Conservation (phyloP, 2,329 filamentous ascomycete species). For the Colletotrichum simmondsii region DNA sequence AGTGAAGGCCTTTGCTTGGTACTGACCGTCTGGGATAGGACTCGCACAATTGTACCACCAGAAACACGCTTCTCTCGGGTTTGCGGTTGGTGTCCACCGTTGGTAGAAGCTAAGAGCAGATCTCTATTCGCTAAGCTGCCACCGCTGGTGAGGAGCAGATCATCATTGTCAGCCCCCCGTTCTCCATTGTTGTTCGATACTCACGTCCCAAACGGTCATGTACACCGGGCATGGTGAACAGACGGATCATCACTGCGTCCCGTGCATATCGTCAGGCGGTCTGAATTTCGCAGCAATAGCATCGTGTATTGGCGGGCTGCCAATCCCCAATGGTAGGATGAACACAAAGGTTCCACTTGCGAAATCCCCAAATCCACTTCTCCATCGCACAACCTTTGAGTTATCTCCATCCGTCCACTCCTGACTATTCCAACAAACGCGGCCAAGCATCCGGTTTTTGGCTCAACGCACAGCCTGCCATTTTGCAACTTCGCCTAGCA, state of each 20-base stretch:
- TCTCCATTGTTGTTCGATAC: not conserved
- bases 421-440: slow-evolving; percentile 7
- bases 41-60: not conserved
- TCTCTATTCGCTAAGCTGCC: slow-evolving; percentile 3
- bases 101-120: not conserved
- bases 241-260: slow-evolving; percentile 10
- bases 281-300: slow-evolving; percentile 1
- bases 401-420: slow-evolving; percentile 12
- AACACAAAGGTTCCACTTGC: slow-evolving; percentile 4
- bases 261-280: slow-evolving; percentile 3
- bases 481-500: slow-evolving; percentile 15
- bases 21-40: slow-evolving; percentile 5
- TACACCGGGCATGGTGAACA: slow-evolving; percentile 14
- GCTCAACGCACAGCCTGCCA: not conserved
- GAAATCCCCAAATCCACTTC: not conserved
- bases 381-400: slow-evolving; percentile 19
- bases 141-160: slow-evolving; percentile 12
- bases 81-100: not conserved
- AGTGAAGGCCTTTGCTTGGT: not conserved
- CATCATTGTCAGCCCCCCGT: not conserved
- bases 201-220: not conserved
- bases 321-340: slow-evolving; percentile 11
- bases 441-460: not conserved
- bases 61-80: not conserved
- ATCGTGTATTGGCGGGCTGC: slow-evolving; percentile 4